A percentile compares a stretch with the other conserved stretches of the same genome.
Conservation (phyloP, 176 grass and related monocot genomes). For the Aegilops bicornis region DNA sequence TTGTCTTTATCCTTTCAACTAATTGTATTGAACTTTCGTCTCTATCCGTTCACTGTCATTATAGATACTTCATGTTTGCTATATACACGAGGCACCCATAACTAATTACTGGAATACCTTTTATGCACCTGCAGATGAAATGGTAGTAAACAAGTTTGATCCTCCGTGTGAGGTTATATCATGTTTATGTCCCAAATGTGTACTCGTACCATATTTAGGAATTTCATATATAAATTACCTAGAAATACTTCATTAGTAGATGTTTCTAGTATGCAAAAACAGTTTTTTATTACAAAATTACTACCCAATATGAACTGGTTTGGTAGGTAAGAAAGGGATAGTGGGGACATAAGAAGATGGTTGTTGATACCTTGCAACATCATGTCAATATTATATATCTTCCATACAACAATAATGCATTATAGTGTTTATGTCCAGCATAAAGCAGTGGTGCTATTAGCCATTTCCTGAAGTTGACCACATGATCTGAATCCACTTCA, state of each 20-base stretch:
- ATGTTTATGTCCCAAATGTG: too few relatives aligned
- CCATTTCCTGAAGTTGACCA: constrained; percentile 25
- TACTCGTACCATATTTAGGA: too few relatives aligned
- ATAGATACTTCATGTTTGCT: not conserved
- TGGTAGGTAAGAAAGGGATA: too few relatives aligned
- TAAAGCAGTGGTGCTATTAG: not conserved
- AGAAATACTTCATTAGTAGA: too few relatives aligned
- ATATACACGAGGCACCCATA: not conserved
- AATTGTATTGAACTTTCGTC: not conserved
- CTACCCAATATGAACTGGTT: too few relatives aligned
- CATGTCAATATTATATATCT: not conserved
- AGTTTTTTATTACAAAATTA: too few relatives aligned
- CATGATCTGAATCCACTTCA: constrained; percentile 85
- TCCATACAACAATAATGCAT: not conserved
- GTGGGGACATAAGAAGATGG: too few relatives aligned
- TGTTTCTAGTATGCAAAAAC: too few relatives aligned
- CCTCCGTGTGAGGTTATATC: not conserved
- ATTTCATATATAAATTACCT: too few relatives aligned
- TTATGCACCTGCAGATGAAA: not conserved
- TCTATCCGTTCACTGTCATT: too few relatives aligned
- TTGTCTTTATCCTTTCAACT: not conserved
- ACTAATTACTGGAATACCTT: not conserved
- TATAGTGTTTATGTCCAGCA: not conserved
- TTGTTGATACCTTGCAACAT: too few relatives aligned
- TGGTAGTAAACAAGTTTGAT: not conserved